Conservation (phyloP, 148 eudicot genomes). For the Chenopodium suecicum region DNA sequence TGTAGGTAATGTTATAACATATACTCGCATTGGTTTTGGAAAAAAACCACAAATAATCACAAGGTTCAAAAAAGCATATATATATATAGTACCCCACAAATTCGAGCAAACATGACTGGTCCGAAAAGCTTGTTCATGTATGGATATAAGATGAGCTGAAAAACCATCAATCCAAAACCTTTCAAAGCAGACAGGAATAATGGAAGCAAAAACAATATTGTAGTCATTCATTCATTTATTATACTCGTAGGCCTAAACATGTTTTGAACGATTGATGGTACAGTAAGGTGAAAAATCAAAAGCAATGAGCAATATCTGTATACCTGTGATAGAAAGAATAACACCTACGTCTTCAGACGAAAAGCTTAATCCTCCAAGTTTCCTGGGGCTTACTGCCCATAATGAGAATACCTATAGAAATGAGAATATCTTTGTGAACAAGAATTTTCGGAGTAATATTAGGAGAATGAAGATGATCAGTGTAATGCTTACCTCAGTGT, state of each 20-base stretch:
- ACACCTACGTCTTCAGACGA: slow-evolving; percentile 34
- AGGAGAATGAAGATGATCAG: neutral
- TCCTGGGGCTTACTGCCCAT: slow-evolving; percentile 48
- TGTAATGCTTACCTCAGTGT: slow-evolving; percentile 56
- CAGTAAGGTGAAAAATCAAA: neutral
- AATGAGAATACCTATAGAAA: slow-evolving; percentile 40
- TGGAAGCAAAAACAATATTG: neutral
- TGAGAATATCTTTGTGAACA: neutral
- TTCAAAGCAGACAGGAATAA: slow-evolving; percentile 5
- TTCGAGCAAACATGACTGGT: slow-evolving; percentile 50
- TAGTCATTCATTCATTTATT: too few relatives aligned
- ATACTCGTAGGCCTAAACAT: neutral
- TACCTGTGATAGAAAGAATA: slow-evolving; percentile 46
- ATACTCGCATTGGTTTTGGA: too few relatives aligned
- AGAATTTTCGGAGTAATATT: neutral
- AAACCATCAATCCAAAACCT: slow-evolving; percentile 70
- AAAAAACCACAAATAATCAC: neutral
- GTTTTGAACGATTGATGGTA: neutral
- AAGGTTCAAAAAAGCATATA: slow-evolving; percentile 24
- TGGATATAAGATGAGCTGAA: slow-evolving; percentile 68
- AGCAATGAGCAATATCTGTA: neutral
- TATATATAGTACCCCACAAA: slow-evolving; percentile 44
- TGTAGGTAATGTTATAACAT: neutral
- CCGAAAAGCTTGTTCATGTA: slow-evolving; percentile 48
- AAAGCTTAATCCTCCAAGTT: slow-evolving; percentile 43